Evolutionary conservation across 768 basidiomycete genomes (phyloP), one percentile per base, ranked within the genome.

Genomic region (Suillus subalutaceus): DNA sequence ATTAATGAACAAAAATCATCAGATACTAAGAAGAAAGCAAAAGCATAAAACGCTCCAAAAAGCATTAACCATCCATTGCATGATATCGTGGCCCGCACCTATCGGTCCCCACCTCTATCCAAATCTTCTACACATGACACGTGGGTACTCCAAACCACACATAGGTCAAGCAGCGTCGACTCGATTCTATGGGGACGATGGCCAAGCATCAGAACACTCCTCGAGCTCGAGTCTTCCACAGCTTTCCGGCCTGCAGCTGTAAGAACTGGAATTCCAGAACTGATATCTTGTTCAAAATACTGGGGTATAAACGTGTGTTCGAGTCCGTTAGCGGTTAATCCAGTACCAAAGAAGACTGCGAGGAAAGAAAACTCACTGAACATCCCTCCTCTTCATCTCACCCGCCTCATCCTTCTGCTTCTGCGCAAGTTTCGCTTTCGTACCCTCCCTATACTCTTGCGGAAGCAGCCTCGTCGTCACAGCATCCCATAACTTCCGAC

Each of bases 391-490:
- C 83, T 94, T 96, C 79, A 94, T 83, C 76, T 94, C 93, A 13
- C 90, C 91, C 7, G 95, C 93, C 40, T 88, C 86, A 66, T 98
- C 96, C 61, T 97, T 82, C 82, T 99, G 97, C 73, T 76, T 86
- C 84, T 99, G 97, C 80, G 78, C 78, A 62, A 95, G 86, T 83
- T 99, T 99, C 81, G 91, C 87, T 82, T 85, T 92, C 65, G 94
- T 98, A 62, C 97, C 97, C 50, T 96, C 94, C 30, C 86, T 84
- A 78, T 86, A 99, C 73, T 96, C 92, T 85, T 97, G 98, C 73
- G 80, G 85, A 53, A 92, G 59, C 65, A 99, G 78, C 66, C 85
- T 81, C 55, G 79, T 83, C 61, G 96, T 97, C 26, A 98, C 93
- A 63, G 75, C 84, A 65, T 91, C 88, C 97, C 97, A 99, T 63